Percentiles rank a stretch among this genome's conserved stretches.
These are phyloP conservation scores for Solidago caesia DNA, from an alignment of 129 eudicot species.

Conservation along the genomic window DNA sequence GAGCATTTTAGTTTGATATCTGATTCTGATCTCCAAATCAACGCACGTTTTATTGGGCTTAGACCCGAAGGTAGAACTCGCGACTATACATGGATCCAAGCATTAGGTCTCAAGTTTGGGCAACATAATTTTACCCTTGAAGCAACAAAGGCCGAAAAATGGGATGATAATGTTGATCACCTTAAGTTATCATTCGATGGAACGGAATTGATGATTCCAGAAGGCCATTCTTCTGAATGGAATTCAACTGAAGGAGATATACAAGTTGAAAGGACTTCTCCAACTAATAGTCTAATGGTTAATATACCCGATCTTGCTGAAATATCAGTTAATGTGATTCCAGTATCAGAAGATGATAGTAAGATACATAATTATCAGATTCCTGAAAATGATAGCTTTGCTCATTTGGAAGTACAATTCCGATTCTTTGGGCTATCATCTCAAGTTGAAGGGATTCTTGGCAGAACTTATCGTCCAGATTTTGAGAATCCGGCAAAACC, in stretches of 20 bases:
- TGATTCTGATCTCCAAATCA: slow-evolving; percentile 43
- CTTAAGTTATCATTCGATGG: slow-evolving; percentile 29
- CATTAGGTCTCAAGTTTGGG: slow-evolving; percentile 38
- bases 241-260: slow-evolving; percentile 23
- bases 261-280: slow-evolving; percentile 44
- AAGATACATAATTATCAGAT: slow-evolving; percentile 45
- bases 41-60: slow-evolving; percentile 45
- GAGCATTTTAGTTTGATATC: slow-evolving; percentile 44
- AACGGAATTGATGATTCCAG: slow-evolving; percentile 20
- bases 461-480: slow-evolving; percentile 42
- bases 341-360: slow-evolving; percentile 41
- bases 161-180: slow-evolving; percentile 38
- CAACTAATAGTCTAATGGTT: slow-evolving; percentile 33
- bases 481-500: slow-evolving; percentile 44
- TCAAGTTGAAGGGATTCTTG: slow-evolving; percentile 46
- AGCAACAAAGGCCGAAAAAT: slow-evolving; percentile 33
- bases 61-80: slow-evolving; percentile 45
- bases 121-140: slow-evolving; percentile 38
- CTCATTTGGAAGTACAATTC: slow-evolving; percentile 46
- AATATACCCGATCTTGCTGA: slow-evolving; percentile 33
- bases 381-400: slow-evolving; percentile 40
- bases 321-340: slow-evolving; percentile 39
- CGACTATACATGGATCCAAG: slow-evolving; percentile 53
- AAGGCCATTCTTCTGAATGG: slow-evolving; percentile 43
- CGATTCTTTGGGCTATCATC: slow-evolving; percentile 40